Evolutionary conservation across 768 basidiomycete genomes (phyloP), one percentile per base, ranked within the genome.

Genomic region (Suillus subluteus): DNA sequence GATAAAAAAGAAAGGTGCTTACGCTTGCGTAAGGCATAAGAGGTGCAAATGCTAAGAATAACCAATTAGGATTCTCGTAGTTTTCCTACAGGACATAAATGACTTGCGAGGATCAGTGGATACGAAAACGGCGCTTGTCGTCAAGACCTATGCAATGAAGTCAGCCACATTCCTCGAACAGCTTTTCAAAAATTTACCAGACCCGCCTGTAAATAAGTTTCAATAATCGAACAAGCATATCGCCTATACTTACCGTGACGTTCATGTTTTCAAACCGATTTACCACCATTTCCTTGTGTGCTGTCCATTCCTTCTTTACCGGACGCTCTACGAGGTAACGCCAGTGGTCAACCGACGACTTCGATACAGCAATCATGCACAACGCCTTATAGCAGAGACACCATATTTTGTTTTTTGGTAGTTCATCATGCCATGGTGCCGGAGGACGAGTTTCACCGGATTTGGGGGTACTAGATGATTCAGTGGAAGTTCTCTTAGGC

Each of bases 351-450:
- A 37, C 11, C 21, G 55, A 37, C 11, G 55, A 21, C 55, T n/a
- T 56, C 32, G 55, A 56, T 7, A 56, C 55, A 56, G 55, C 55
- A 11, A 56, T 56, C 55, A 59, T 41, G 26, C 40, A 59, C 58
- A 41, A 59, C 9, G 40, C 16, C 23, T 59, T 41, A 6, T 41
- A 40, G 23, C 40, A 59, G 9, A 59, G 6, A 16, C 15, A 1
- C 58, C 4, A 41, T n/a, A 56, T 12, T 13, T 3, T 12, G 21
- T 56, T 56, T 35, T 56, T n/a, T 13, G 55, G 55, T 35, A 21
- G 55, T 30, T 18, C 30, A n/a, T 56, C 32, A 12, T 35, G 11
- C 55, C 55, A 56, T 12, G 21, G 21, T 4, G 54, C 32, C 18
- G 32, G 12, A 37, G 18, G 55, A 40, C n/a, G 9, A 11, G 58